phyloP scores from a whole-genome alignment of 176 grass and related monocot genomes.

The Pontederia paniculata region DNA sequence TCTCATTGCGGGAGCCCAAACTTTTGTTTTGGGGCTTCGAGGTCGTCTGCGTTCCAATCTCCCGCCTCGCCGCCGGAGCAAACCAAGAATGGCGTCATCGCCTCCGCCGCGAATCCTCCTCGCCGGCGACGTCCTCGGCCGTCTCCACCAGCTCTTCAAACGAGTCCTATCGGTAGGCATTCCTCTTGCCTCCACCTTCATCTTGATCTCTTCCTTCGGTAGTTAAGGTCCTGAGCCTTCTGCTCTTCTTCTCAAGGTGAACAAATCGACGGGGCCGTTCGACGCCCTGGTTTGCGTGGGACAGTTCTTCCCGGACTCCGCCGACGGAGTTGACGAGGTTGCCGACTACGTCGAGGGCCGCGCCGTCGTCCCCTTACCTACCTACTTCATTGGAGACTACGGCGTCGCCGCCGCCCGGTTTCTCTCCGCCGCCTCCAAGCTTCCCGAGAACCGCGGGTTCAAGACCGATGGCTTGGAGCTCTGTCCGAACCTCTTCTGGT shows the following conservation, averaged over 20 bases:
- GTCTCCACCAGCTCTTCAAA: slow-evolving; percentile 80
- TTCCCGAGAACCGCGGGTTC: slow-evolving; percentile 27
- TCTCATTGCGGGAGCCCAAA: no score
- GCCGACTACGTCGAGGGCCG: slow-evolving; percentile 70
- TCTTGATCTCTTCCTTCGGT: neutral
- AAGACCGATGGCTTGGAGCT: slow-evolving; percentile 51
- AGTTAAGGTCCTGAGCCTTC: slow-evolving; percentile 7
- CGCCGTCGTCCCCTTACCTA: slow-evolving; percentile 61
- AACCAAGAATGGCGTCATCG: slow-evolving; percentile 6
- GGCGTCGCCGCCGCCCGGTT: slow-evolving; percentile 36
- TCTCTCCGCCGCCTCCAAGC: slow-evolving; percentile 39
- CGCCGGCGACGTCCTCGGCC: slow-evolving; percentile 56
- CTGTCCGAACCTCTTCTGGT: slow-evolving; percentile 84
- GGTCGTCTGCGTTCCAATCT: neutral
- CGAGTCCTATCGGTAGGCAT: slow-evolving; percentile 52
- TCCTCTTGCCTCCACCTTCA: neutral
- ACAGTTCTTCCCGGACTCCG: slow-evolving; percentile 58
- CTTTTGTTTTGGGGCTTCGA: no score
- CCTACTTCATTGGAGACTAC: slow-evolving; percentile 93
- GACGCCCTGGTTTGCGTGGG: slow-evolving; percentile 77
- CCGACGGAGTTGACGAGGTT: slow-evolving; percentile 32
- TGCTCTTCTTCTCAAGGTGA: slow-evolving; percentile 34
- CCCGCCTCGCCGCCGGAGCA: neutral
- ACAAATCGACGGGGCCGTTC: slow-evolving; percentile 78
- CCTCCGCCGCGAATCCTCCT: slow-evolving; percentile 66